A percentile compares a stretch with the other conserved stretches of the same genome.
Conservation (phyloP, 176 grass and related monocot species). For the Carex littledalei region DNA sequence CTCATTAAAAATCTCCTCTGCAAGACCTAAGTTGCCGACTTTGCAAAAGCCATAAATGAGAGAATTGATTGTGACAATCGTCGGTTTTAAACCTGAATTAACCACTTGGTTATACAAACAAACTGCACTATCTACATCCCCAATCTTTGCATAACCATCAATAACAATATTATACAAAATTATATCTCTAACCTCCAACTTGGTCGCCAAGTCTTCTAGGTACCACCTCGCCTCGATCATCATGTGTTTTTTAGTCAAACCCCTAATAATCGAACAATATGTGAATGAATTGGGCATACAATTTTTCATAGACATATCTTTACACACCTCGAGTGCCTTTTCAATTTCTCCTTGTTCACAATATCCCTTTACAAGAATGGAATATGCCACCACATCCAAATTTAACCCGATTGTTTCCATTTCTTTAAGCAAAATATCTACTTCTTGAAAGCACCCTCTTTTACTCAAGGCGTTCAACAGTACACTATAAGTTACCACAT, state of each 20-base stretch:
- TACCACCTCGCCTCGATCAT: slow-evolving; percentile 72
- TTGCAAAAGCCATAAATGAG: slow-evolving; percentile 87
- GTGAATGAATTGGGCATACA: slow-evolving; percentile 50
- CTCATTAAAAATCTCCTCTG: slow-evolving; percentile 45
- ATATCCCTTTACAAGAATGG: slow-evolving; percentile 75
- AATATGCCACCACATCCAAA: slow-evolving; percentile 91
- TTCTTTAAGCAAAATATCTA: slow-evolving; percentile 66
- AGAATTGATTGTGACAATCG: slow-evolving; percentile 87
- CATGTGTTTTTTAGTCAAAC: slow-evolving; percentile 64
- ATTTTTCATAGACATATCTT: slow-evolving; percentile 55
- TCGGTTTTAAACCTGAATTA: slow-evolving; percentile 44
- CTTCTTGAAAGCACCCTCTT: slow-evolving; percentile 61
- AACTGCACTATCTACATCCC: slow-evolving; percentile 66
- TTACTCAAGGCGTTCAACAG: slow-evolving; percentile 69
- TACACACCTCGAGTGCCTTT: slow-evolving; percentile 66
- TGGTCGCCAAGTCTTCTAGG: slow-evolving; percentile 61
- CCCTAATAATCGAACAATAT: slow-evolving; percentile 60
- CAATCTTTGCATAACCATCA: slow-evolving; percentile 72
- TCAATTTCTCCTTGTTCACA: slow-evolving; percentile 76
- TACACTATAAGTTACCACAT: slow-evolving; percentile 87
- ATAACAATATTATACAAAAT: slow-evolving; percentile 76
- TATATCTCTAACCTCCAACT: slow-evolving; percentile 42
- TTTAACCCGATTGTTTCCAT: slow-evolving; percentile 62
- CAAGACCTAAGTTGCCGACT: slow-evolving; percentile 44
- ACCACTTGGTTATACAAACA: slow-evolving; percentile 59